These are phyloP conservation scores for Salix purpurea DNA, from an alignment of 345 rosid genomes.

Conservation along the genomic window DNA sequence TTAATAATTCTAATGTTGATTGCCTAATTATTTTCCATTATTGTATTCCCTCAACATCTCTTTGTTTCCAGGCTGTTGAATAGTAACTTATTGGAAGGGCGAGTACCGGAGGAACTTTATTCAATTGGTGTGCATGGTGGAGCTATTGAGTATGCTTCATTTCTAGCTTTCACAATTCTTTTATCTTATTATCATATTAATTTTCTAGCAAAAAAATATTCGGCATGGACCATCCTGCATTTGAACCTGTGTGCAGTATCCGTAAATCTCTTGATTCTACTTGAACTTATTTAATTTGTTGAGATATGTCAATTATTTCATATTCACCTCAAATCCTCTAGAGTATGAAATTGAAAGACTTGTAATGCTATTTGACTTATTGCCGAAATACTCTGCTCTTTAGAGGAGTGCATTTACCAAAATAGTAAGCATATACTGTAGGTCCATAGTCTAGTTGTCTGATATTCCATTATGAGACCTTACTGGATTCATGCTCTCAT, in stretches of 20 bases:
- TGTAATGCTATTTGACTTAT: not conserved
- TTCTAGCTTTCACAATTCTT: not conserved
- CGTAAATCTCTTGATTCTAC: not conserved
- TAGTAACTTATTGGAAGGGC: conserved; percentile 67
- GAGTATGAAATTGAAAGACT: not conserved
- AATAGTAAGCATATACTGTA: not conserved
- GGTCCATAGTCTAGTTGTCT: not conserved
- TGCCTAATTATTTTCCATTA: not conserved
- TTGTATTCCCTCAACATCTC: not conserved
- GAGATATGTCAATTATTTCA: not conserved
- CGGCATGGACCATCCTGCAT: not conserved
- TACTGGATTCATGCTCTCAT: not conserved
- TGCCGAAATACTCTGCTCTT: not conserved
- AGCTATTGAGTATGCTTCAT: conserved; percentile 64
- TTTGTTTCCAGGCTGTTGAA: conserved; percentile 53
- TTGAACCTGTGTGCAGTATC: not conserved
- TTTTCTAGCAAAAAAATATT: not conserved
- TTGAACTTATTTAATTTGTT: not conserved
- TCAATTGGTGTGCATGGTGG: conserved; percentile 94
- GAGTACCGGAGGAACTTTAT: conserved; percentile 79
- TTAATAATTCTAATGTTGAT: not conserved
- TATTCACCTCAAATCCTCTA: not conserved
- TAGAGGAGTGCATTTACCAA: not conserved
- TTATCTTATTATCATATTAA: not conserved
- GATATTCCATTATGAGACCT: not conserved